Conservation (phyloP, 306 rosid species). For the Glycine tomentella region DNA sequence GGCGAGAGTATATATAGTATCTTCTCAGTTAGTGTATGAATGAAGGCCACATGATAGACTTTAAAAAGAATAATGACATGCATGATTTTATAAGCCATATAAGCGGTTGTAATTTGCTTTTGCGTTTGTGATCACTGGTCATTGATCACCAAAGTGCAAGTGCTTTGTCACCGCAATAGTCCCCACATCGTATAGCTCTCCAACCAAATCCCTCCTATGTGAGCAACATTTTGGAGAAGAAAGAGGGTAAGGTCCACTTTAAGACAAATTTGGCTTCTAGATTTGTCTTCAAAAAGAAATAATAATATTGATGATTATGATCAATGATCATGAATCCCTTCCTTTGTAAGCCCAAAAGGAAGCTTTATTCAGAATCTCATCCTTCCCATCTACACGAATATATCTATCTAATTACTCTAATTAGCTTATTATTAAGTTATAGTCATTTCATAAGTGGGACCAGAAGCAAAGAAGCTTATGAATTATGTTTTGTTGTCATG, state of each 20-base stretch:
- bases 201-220: constrained; percentile 44
- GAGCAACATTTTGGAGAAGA: neutral
- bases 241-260: neutral
- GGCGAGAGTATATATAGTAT: too few species aligned
- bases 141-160: neutral
- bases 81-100: constrained; percentile 26
- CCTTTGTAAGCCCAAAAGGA: constrained; percentile 10
- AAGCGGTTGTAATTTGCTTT: constrained; percentile 31
- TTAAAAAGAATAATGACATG: constrained; percentile 32
- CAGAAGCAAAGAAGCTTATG: neutral
- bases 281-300: neutral
- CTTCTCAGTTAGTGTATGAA: neutral
- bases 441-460: constrained; percentile 22
- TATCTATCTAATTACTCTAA: neutral
- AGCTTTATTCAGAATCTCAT: constrained; percentile 31
- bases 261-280: neutral
- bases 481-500: neutral
- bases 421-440: constrained; percentile 10
- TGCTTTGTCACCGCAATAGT: constrained; percentile 15
- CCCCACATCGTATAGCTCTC: constrained; percentile 18
- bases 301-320: neutral
- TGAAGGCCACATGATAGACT: constrained; percentile 32
- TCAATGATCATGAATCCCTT: neutral
- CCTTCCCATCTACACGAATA: neutral
- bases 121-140: neutral